phyloP scores from a whole-genome alignment of 1,139 yeast genomes.

The Lodderomyces parapsilosis region DNA sequence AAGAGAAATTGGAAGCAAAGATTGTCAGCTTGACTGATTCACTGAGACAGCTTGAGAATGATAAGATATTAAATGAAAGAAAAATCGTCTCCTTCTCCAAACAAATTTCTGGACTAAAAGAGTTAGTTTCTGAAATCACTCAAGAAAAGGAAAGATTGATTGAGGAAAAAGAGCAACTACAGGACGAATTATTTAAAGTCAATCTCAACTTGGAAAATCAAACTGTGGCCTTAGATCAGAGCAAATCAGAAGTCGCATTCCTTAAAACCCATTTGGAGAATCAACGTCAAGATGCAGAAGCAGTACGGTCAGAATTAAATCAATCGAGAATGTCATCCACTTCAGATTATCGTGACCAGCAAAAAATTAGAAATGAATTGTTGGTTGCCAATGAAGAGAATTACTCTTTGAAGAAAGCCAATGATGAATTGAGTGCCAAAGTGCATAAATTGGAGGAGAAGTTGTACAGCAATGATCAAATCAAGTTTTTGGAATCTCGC shows the following conservation, averaged over 20 bases:
- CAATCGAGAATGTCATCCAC: slow-evolving; percentile 33
- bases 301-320: slow-evolving; percentile 34
- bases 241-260: slow-evolving; percentile 29
- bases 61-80: slow-evolving; percentile 40
- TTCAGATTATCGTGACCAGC: slow-evolving; percentile 37
- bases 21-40: slow-evolving; percentile 47
- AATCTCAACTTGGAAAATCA: slow-evolving; percentile 46
- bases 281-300: slow-evolving; percentile 32
- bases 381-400: slow-evolving; percentile 44
- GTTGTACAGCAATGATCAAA: slow-evolving; percentile 45
- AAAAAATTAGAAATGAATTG: slow-evolving; percentile 36
- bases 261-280: slow-evolving; percentile 38
- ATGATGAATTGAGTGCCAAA: slow-evolving; percentile 33
- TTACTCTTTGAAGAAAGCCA: slow-evolving; percentile 38
- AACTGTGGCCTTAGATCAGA: slow-evolving; percentile 30
- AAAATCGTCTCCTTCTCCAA: slow-evolving; percentile 48
- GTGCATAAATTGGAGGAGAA: slow-evolving; percentile 39
- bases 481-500: slow-evolving; percentile 46
- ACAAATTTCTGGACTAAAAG: slow-evolving; percentile 52
- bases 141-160: slow-evolving; percentile 51
- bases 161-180: slow-evolving; percentile 46
- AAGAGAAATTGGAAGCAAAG: slow-evolving; percentile 46
- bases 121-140: slow-evolving; percentile 50
- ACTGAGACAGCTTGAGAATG: slow-evolving; percentile 48
- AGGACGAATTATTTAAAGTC: slow-evolving; percentile 43